Conservation (phyloP, 1,284 basidiomycete genomes). For the Pyrrhoderma lamaoense region DNA sequence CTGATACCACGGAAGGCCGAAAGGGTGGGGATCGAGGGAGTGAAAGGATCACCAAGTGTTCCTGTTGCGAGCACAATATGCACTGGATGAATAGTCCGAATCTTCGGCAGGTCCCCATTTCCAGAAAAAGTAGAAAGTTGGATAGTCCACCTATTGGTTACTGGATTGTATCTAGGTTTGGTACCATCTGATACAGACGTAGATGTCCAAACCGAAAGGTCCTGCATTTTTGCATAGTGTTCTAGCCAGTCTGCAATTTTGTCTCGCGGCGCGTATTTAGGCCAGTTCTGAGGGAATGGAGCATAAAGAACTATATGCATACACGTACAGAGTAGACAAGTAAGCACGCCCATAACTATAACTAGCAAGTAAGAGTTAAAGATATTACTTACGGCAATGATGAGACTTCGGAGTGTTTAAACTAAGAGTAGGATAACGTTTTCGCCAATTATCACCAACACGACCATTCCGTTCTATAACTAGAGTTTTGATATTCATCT, state of each 20-base stretch:
- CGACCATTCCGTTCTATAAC: constrained; percentile 40
- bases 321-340: neutral
- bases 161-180: constrained; percentile 27
- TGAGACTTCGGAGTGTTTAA: constrained; percentile 38
- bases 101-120: constrained; percentile 21
- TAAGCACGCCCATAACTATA: too few species aligned
- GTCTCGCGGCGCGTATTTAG: constrained; percentile 30
- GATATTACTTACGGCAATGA: constrained; percentile 29
- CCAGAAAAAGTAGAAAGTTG: neutral
- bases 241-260: constrained; percentile 36
- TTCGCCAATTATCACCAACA: constrained; percentile 50
- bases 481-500: constrained; percentile 42
- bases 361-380: neutral
- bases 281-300: constrained; percentile 33
- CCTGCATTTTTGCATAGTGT: constrained; percentile 30
- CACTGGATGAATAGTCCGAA: constrained; percentile 25
- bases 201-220: constrained; percentile 31
- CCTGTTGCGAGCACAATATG: constrained; percentile 36
- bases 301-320: constrained; percentile 33
- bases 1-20: constrained; percentile 29
- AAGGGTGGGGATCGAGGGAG: constrained; percentile 26
- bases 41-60: constrained; percentile 28
- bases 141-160: constrained; percentile 28
- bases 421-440: constrained; percentile 42
- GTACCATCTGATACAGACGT: constrained; percentile 25